Conservation (phyloP, 202 grass and related monocot genomes). For the Carex arenaria region DNA sequence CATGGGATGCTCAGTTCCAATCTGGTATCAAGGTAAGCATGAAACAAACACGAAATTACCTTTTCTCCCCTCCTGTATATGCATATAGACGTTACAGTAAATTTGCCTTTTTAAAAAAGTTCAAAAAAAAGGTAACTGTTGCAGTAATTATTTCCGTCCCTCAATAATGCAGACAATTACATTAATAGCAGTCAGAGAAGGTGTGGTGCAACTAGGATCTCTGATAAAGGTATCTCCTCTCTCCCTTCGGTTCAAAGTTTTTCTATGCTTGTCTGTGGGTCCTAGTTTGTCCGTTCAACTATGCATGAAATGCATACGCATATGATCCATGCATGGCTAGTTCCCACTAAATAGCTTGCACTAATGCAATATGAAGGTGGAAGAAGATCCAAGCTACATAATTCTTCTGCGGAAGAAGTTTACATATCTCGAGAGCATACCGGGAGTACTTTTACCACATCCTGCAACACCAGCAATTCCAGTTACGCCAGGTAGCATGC, state of each 20-base stretch:
- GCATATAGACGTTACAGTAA: constrained; percentile 30
- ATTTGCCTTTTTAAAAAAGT: neutral
- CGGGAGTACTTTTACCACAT: constrained; percentile 82
- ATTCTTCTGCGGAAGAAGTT: constrained; percentile 81
- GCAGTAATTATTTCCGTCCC: neutral
- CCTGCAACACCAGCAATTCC: constrained; percentile 54
- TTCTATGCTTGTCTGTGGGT: constrained; percentile 3
- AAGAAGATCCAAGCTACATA: constrained; percentile 81
- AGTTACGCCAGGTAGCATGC: neutral
- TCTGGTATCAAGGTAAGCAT: constrained; percentile 70
- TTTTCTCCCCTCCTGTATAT: neutral
- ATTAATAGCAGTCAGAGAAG: constrained; percentile 93
- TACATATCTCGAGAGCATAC: constrained; percentile 84
- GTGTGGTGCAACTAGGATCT: constrained; percentile 94
- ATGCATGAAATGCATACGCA: neutral
- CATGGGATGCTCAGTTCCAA: constrained; percentile 97
- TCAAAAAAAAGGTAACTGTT: neutral
- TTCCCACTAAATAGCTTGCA: neutral
- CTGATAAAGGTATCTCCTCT: constrained; percentile 58
- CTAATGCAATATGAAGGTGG: constrained; percentile 39
- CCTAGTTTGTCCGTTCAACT: neutral
- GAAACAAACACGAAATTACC: neutral
- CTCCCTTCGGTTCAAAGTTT: constrained; percentile 16
- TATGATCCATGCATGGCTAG: constrained; percentile 12
- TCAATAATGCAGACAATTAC: constrained; percentile 74